A percentile compares a stretch with the other conserved stretches of the same genome.
Conservation (phyloP, 768 basidiomycete species). For the Kwoniella dejecticola region DNA sequence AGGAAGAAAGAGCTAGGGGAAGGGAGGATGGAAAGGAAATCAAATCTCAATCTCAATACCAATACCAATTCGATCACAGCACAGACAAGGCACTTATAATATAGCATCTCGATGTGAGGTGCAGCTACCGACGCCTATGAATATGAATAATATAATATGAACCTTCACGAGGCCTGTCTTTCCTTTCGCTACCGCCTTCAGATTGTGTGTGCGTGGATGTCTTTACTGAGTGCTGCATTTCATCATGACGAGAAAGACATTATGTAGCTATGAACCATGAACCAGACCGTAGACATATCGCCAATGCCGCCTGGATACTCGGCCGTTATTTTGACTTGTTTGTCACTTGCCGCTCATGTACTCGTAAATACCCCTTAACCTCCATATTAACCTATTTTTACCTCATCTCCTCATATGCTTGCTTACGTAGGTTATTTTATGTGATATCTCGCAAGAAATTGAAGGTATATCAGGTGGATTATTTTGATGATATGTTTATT, state of each 20-base stretch:
- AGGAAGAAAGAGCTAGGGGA: neutral
- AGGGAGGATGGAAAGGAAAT: neutral
- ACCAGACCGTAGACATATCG: too few species aligned
- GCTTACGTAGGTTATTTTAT: slow-evolving; percentile 6
- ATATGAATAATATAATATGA: slow-evolving; percentile 10
- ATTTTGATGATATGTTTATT: too few species aligned
- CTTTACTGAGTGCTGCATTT: too few species aligned
- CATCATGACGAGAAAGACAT: too few species aligned
- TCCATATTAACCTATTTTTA: slow-evolving; percentile 7
- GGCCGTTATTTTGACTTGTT: slow-evolving; percentile 2
- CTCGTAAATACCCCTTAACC: neutral
- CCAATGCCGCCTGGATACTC: neutral
- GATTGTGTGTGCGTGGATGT: neutral
- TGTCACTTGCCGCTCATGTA: too few species aligned
- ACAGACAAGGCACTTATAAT: slow-evolving; percentile 15
- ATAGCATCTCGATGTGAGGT: neutral
- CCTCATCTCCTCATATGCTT: neutral
- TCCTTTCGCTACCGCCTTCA: neutral
- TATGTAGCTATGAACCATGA: too few species aligned
- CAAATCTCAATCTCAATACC: too few species aligned
- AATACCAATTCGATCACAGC: too few species aligned
- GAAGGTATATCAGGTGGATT: too few species aligned
- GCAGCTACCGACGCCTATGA: too few species aligned
- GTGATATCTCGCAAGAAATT: neutral
- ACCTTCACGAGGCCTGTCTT: too few species aligned